Evolutionary conservation across 208 protist species (phyloP), one percentile per base, ranked within the genome.

Genomic region (Leishmania martiniquensis): DNA sequence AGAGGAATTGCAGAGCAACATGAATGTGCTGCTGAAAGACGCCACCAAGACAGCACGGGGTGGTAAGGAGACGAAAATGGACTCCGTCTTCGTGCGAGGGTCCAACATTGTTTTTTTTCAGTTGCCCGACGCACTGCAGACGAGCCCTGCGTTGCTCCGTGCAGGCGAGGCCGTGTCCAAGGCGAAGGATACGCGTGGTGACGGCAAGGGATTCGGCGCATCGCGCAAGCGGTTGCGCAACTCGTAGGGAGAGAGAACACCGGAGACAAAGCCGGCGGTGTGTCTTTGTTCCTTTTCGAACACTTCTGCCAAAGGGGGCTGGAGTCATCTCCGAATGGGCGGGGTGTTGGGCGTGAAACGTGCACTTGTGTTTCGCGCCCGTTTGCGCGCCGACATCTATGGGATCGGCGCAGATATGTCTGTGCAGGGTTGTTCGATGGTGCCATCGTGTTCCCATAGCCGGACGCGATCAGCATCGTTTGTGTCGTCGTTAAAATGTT

Each of bases 51-150:
- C 87, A 15, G 89, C 67, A 52, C 91, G 88, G 59, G 82, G 88
- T 25, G 97, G 96, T 6, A 82, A 88, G 20, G 78, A 80, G 59
- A 84, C 85, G 0, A 80, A 90, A 20, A 80, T 97, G 77, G 77
- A 92, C 62, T 91, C 87, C 42, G 94, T 96, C 34, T 96, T 97
- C 75, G 69, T 99, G 29, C 87, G 97, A 57, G 96, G 97, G 20
- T 94, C 95, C 1, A 96, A 93, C 72, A 88, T 99, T 34, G 89
- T 98, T 15, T 98, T 97, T 74, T 94, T 99, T 74, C 93, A 98
- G 71, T 84, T 99, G 32, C 95, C 97, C 6, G 97, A 99, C 72
- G 89, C 92, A 3, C 85, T 98, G 63, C 85, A 91, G 77, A 89
- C 87, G 45, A 87, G 84, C 39, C 96, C 94, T 29, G 87, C 90